Conservation (phyloP, 805 yeast species). For the Teunomyces atbi region DNA sequence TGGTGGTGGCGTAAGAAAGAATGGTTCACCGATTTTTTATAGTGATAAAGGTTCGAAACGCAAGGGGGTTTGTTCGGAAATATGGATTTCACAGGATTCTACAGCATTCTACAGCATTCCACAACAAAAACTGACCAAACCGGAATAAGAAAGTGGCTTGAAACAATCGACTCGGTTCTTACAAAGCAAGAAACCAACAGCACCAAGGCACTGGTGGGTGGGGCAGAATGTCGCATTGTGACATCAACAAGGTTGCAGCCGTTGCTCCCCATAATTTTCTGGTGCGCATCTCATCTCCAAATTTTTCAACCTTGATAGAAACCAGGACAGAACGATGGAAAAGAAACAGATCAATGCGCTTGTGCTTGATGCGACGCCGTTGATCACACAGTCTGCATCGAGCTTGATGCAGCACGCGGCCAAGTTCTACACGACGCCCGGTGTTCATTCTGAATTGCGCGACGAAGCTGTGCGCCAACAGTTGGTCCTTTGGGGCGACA, state of each 20-base stretch:
- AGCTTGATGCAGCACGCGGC: slow-evolving; percentile 68
- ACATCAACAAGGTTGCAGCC: no score
- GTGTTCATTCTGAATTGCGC: slow-evolving; percentile 80
- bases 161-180: no score
- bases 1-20: neutral
- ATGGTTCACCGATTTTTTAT: neutral
- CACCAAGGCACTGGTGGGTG: no score
- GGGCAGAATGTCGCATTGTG: no score
- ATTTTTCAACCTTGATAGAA: slow-evolving; percentile 2
- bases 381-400: slow-evolving; percentile 80
- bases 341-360: slow-evolving; percentile 47
- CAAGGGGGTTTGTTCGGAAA: neutral
- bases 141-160: no score
- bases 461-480: slow-evolving; percentile 84
- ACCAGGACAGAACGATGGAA: neutral
- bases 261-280: neutral
- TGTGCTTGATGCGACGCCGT: slow-evolving; percentile 92
- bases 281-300: slow-evolving; percentile 7
- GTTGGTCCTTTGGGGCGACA: slow-evolving; percentile 76
- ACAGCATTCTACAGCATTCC: no score
- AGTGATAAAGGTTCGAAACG: neutral
- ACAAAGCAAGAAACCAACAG: no score
- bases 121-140: no score
- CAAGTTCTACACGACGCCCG: slow-evolving; percentile 84
- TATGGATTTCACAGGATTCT: no score